Percentiles rank a stretch among this genome's conserved stretches.
Conservation (phyloP, 768 basidiomycete species). For the Leccinum pellstonianum region DNA sequence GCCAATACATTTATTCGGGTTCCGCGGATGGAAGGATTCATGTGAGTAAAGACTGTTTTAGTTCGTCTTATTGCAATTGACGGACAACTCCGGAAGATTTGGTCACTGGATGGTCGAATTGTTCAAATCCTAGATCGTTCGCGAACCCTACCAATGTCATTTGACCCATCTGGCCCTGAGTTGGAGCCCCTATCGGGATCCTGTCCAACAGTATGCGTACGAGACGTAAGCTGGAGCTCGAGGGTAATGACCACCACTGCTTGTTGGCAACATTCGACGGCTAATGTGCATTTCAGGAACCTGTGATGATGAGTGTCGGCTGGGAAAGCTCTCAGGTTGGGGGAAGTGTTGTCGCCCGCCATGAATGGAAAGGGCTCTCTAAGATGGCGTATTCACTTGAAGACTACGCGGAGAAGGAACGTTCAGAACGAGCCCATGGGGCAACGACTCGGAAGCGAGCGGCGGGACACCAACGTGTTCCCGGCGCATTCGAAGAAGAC, state of each 20-base stretch:
- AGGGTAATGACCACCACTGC: conserved; percentile 43
- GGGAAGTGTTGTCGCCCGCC: conserved; percentile 81
- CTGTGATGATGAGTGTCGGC: conserved; percentile 86
- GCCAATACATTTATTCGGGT: conserved; percentile 93
- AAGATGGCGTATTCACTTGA: conserved; percentile 68
- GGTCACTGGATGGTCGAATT: conserved; percentile 88
- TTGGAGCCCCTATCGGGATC: conserved; percentile 30
- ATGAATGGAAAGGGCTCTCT: conserved; percentile 93
- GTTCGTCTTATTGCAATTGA: conserved; percentile 4
- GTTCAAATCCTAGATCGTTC: conserved; percentile 84
- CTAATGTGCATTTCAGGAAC: conserved; percentile 51
- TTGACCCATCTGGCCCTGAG: conserved; percentile 70
- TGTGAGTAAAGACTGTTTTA: conserved; percentile 41
- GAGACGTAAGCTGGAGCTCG: conserved; percentile 96
- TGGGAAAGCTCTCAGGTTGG: conserved; percentile 65
- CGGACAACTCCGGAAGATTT: conserved; percentile 57
- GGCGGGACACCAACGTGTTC: conserved; percentile 17
- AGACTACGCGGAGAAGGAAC: conserved; percentile 67
- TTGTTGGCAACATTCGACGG: background rate
- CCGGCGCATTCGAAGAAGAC: conserved; percentile 30
- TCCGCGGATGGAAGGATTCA: conserved; percentile 84
- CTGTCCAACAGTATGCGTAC: conserved; percentile 57
- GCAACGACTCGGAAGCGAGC: conserved; percentile 7
- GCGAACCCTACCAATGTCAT: conserved; percentile 64
- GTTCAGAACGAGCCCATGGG: conserved; percentile 34